Evolutionary conservation across 371 early-diverging fungal genomes (phyloP), one percentile per base, ranked within the genome.

Genomic region (Circinella minor): DNA sequence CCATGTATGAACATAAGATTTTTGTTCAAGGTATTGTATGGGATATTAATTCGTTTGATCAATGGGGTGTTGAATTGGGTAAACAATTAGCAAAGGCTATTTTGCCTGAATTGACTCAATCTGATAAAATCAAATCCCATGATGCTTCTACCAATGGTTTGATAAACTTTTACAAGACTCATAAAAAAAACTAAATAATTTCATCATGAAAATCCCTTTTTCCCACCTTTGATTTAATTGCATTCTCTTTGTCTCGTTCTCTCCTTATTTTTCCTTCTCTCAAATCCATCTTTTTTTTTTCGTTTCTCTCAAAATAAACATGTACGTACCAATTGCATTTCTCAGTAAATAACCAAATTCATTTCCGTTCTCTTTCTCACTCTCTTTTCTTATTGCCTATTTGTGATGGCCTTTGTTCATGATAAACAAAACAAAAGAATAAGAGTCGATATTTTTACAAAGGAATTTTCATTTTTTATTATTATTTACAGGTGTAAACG

Each of bases 61-160:
- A 99, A 89, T 99, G 99, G 96, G 99, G 99, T 71, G 99, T 99
- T 60, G 98, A 99, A 81, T 91, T 99, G 20, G 99, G 99, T 74
- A 99, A 99, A 90, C 96, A 95, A 80, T 87, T 99, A 63, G 99
- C 99, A 68, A 98, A 95, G 87, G 95, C 92, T 67, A 97, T 99
- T 67, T 83, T 97, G 49, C 93, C 95, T 11, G 96, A 97, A 80
- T 83, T 99, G 68, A 68, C 84, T 66, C 77, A 77, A 43, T 64
- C 84, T 61, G 80, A 75, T 36, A 63, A 77, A 38, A 93, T 96
- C 51, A 65, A 73, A 20, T 81, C 88, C 55, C 98, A 98, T 74
- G 98, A 98, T 82, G 86, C 92, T 63, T 92, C 93, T 36, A 98
- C 98, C 73, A 96, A 96, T 70, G 96, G 95, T 18, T 87, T 98